Conservation (phyloP, 768 basidiomycete species). For the Hygrophoropsis aurantiaca region DNA sequence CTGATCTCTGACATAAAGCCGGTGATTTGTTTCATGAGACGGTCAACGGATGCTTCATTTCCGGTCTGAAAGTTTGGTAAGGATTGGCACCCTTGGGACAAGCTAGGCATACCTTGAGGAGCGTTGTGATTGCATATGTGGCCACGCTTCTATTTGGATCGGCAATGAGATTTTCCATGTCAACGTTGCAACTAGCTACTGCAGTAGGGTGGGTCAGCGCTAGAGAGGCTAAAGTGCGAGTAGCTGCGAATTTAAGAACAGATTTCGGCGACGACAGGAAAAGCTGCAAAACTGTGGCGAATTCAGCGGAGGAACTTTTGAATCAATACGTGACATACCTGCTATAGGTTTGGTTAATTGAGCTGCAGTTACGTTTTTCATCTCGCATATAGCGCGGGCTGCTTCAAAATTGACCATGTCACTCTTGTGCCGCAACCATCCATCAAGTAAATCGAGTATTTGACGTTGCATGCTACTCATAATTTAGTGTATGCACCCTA, state of each 20-base stretch:
- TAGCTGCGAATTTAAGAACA: conserved; percentile 94
- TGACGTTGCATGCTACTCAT: conserved; percentile 76
- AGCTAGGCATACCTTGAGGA: conserved; percentile 72
- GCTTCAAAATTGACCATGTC: conserved; percentile 99
- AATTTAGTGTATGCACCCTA: conserved; percentile 3
- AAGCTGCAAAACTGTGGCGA: conserved; percentile 75
- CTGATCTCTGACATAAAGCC: conserved; percentile 99
- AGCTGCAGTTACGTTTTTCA: conserved; percentile 75
- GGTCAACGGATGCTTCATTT: conserved; percentile 97
- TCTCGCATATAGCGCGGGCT: conserved; percentile 95
- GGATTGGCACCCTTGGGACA: too few relatives aligned
- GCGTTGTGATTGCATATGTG: conserved; percentile 96
- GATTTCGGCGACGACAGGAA: conserved; percentile 96
- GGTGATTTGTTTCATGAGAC: conserved; percentile 98
- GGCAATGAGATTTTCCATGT: conserved; percentile 94
- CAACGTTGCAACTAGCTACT: conserved; percentile 92
- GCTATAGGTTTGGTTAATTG: conserved; percentile 89
- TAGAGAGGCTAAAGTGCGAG: conserved; percentile 89
- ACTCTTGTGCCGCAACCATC: conserved; percentile 96
- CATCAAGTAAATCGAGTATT: conserved; percentile 91
- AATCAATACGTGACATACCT: conserved; percentile 47
- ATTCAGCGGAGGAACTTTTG: conserved; percentile 7
- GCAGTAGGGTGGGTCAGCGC: conserved; percentile 83
- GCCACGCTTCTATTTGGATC: conserved; percentile 95
- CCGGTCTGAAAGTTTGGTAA: conserved; percentile 67